Evolutionary conservation across 2,329 filamentous ascomycete genomes (phyloP), one percentile per base, ranked within the genome.

Genomic region (Dothideomycetes sp.): DNA sequence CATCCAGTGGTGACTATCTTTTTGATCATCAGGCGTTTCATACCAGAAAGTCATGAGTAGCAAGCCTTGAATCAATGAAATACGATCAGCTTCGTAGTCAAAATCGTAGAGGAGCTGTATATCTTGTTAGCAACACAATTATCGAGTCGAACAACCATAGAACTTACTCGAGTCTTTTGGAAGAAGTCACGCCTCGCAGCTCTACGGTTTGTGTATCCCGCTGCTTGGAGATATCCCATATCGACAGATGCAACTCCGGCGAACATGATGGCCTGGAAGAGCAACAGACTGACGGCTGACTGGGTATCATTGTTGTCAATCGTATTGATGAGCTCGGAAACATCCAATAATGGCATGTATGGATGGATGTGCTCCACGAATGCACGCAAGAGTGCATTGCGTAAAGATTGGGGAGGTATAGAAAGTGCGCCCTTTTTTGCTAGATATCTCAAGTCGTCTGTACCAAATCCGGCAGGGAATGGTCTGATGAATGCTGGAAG

Each of bases 1-100:
- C 84, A 95, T 94, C 89, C 88, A 95, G 58, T 95, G 88, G 84
- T 89, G 95, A 32, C 88, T 95, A 59, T 95, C 89, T 62, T 95
- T 95, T 58, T 94, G 86, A 59, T 95, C 89, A 62, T 95, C 87
- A 0, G 88, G 88, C 10, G 86, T 94, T 63, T 95, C 88, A 60
- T 95, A 95, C 83, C 89, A 96, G 60, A 94, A 94, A 3, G 88
- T 94, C 83, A 95, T 88, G 45, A 95, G 72, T 17, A 95, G 70
- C 16, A 95, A 70, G 4, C 84, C 82, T 62, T 95, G 89, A 12
- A 95, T 86, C 17, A 95, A 73, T 15, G 86, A 78, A 44, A 95
- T 80, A 37, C 88, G 83, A 60, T 95, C 88, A 31, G 80, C 77
- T 62, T 96, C 89, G 60, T 93, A 94, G 61, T 96, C 89, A 51